Conservation (phyloP, 2,329 filamentous ascomycete genomes). For the Penicillium frequentans region DNA sequence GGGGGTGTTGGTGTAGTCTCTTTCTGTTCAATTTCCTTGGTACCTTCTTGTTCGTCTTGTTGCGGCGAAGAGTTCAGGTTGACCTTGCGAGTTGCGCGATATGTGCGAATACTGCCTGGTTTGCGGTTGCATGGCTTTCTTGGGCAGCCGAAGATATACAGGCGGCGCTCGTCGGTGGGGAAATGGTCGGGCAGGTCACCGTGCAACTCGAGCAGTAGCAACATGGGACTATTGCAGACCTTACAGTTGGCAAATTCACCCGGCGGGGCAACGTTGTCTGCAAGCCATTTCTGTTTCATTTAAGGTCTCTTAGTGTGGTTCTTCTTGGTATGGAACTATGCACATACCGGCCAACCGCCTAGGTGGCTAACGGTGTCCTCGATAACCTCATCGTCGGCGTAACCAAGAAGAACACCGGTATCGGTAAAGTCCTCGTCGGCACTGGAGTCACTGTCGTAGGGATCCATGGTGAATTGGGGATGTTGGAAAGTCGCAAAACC, state of each 20-base stretch:
- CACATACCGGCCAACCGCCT: constrained; percentile 78
- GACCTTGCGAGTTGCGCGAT: constrained; percentile 65
- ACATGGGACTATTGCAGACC: constrained; percentile 80
- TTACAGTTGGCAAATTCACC: constrained; percentile 80
- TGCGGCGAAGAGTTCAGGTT: constrained; percentile 33
- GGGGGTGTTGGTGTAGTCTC: constrained; percentile 12
- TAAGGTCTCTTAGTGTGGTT: constrained; percentile 15
- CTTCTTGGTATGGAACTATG: neutral
- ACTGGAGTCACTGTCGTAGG: constrained; percentile 83
- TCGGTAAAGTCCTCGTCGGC: constrained; percentile 57
- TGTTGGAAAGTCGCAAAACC: constrained; percentile 10
- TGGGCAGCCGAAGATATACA: constrained; percentile 84
- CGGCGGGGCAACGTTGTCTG: constrained; percentile 68
- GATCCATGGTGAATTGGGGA: constrained; percentile 56
- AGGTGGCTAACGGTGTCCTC: constrained; percentile 85
- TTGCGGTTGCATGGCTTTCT: constrained; percentile 77
- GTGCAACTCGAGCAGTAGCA: constrained; percentile 84
- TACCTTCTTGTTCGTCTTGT: constrained; percentile 6
- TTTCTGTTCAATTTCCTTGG: constrained; percentile 23
- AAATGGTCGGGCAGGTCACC: constrained; percentile 85
- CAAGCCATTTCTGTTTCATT: constrained; percentile 74
- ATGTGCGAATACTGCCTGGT: constrained; percentile 73
- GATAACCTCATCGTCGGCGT: constrained; percentile 74
- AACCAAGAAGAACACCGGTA: constrained; percentile 87
- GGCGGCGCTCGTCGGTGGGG: constrained; percentile 78